Conservation (phyloP, 352 stramenopile genomes). For the Globisporangium splendens region DNA sequence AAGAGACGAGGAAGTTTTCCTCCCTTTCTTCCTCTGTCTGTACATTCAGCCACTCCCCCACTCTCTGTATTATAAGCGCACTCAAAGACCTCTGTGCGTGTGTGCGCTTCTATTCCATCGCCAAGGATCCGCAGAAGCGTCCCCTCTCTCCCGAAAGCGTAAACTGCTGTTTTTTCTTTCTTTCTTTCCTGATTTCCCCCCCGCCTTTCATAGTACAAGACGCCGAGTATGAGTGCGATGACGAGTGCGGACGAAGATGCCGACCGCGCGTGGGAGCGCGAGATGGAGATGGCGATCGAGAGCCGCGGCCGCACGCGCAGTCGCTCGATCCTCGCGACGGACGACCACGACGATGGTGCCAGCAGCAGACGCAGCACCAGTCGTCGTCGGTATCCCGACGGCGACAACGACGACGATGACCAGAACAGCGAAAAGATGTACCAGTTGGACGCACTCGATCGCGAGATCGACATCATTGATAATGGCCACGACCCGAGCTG, state of each 20-base stretch:
- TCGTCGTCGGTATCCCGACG: conserved; percentile 11
- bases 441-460: conserved; percentile 17
- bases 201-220: not conserved
- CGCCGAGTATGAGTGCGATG: not conserved
- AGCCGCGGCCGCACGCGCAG: conserved; percentile 70
- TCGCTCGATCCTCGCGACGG: conserved; percentile 75
- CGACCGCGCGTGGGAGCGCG: conserved; percentile 61
- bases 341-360: conserved; percentile 9
- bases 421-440: conserved; percentile 7
- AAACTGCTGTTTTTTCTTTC: not conserved
- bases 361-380: conserved; percentile 2
- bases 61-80: not conserved
- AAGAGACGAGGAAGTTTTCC: not conserved
- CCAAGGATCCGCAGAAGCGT: too few relatives aligned
- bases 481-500: conserved; percentile 32
- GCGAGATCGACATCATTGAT: conserved; percentile 28
- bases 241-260: conserved; percentile 3
- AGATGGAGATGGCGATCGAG: conserved; percentile 81
- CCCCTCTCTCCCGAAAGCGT: too few relatives aligned
- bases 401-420: conserved; percentile 8
- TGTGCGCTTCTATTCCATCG: too few relatives aligned
- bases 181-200: not conserved
- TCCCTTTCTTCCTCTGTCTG: not conserved
- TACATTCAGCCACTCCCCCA: not conserved
- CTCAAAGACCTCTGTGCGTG: too few relatives aligned